These are phyloP conservation scores for Ballota nigra DNA, from an alignment of 257 asterid species.

Conservation along the genomic window DNA sequence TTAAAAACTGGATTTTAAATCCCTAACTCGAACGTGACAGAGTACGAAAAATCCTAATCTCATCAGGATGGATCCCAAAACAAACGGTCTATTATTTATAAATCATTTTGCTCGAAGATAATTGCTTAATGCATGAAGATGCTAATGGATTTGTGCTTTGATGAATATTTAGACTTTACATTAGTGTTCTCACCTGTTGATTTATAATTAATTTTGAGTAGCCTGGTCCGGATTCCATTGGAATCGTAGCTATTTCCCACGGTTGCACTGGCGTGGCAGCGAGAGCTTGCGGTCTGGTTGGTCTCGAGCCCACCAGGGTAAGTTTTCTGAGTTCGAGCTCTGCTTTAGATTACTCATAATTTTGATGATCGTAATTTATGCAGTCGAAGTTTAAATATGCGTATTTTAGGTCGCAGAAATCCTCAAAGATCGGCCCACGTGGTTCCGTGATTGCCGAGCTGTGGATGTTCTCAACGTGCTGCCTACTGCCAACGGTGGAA, in stretches of 20 bases:
- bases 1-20: too few relatives aligned
- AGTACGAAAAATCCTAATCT: too few relatives aligned
- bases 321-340: constrained; percentile 13
- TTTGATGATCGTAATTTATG: too few relatives aligned
- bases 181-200: background rate
- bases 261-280: constrained; percentile 99
- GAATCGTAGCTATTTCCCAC: constrained; percentile 90
- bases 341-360: too few relatives aligned
- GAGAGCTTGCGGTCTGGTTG: constrained; percentile 93
- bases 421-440: constrained; percentile 88
- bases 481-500: constrained; percentile 96
- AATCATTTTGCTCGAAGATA: background rate
- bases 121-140: background rate
- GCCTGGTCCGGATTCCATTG: constrained; percentile 99
- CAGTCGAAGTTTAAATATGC: too few relatives aligned
- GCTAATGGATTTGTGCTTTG: background rate
- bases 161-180: constrained; percentile 3
- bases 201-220: constrained; percentile 25
- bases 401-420: constrained; percentile 78
- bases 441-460: constrained; percentile 92
- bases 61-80: too few relatives aligned
- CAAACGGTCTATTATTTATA: background rate
- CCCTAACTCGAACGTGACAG: too few relatives aligned
- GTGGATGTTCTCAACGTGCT: constrained; percentile 79
- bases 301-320: constrained; percentile 94